phyloP scores from a whole-genome alignment of 352 stramenopile species.

The Pythium phragmitis region DNA sequence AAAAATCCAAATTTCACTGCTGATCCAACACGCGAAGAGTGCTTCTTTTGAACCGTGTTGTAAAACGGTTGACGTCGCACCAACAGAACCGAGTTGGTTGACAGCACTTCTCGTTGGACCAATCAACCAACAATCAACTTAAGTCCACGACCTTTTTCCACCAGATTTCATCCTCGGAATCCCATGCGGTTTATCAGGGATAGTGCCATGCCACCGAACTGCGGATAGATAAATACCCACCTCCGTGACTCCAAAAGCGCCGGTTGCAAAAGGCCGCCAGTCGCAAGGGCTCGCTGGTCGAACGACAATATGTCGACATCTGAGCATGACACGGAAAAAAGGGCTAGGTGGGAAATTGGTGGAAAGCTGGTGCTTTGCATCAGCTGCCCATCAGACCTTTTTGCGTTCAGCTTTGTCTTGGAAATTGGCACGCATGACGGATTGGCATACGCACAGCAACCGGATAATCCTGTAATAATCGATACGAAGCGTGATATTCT shows the following conservation, averaged over 20 bases:
- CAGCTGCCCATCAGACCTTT: slow-evolving; percentile 26
- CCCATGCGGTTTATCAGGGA: too few species aligned
- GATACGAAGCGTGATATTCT: slow-evolving; percentile 15
- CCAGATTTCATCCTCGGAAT: too few species aligned
- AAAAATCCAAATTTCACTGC: too few species aligned
- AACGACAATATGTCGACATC: not conserved
- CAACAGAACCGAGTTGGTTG: too few species aligned
- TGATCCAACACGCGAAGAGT: too few species aligned
- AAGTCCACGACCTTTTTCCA: too few species aligned
- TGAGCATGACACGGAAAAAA: not conserved
- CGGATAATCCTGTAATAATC: slow-evolving; percentile 12
- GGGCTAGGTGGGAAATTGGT: slow-evolving; percentile 11
- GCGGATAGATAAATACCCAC: too few species aligned
- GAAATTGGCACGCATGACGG: slow-evolving; percentile 21
- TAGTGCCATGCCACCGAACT: too few species aligned
- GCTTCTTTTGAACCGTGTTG: too few species aligned
- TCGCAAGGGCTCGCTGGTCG: slow-evolving; percentile 4
- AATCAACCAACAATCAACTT: too few species aligned
- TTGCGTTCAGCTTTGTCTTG: slow-evolving; percentile 12
- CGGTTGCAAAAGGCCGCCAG: not conserved
- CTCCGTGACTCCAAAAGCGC: not conserved
- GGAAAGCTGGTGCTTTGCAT: not conserved
- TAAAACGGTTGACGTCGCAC: too few species aligned
- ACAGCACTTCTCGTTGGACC: too few species aligned
- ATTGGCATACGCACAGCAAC: slow-evolving; percentile 1